phyloP scores from a whole-genome alignment of 139 green algal species.

The Chlorella ohadii region DNA sequence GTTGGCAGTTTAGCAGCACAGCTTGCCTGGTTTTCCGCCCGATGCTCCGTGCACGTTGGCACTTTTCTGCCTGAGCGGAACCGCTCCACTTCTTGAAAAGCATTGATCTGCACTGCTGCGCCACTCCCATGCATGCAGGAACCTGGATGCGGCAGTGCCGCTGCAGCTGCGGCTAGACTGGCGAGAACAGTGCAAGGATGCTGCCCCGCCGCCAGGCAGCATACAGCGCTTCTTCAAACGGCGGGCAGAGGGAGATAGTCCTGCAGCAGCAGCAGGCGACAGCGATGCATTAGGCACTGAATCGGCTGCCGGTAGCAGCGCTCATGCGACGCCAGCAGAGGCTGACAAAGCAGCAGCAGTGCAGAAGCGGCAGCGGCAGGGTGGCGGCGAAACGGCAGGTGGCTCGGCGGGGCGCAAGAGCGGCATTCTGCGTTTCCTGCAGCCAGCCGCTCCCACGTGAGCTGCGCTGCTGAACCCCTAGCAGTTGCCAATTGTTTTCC shows the following conservation, averaged over 20 bases:
- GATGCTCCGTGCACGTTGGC: no score
- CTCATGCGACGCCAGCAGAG: neutral
- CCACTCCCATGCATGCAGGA: neutral
- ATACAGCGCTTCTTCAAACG: neutral
- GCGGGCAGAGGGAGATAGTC: neutral
- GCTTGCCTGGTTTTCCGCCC: no score
- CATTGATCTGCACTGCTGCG: no score
- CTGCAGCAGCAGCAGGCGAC: neutral
- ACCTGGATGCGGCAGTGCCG: neutral
- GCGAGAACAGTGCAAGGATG: neutral
- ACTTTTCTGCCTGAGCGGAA: no score
- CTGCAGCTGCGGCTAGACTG: neutral
- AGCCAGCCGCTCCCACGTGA: neutral
- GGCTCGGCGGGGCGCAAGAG: neutral
- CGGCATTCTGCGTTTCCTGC: slow-evolving; percentile 10
- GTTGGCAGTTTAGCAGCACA: no score
- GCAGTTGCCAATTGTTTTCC: no score
- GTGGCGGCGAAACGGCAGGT: neutral
- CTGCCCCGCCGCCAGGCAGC: neutral
- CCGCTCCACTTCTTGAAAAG: no score
- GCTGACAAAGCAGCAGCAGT: neutral
- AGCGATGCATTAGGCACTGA: no score
- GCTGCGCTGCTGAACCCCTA: no score
- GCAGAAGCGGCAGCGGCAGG: neutral
- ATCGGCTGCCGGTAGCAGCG: neutral